phyloP scores from a whole-genome alignment of 2,329 filamentous ascomycete genomes.

The Fusarium domesticum region DNA sequence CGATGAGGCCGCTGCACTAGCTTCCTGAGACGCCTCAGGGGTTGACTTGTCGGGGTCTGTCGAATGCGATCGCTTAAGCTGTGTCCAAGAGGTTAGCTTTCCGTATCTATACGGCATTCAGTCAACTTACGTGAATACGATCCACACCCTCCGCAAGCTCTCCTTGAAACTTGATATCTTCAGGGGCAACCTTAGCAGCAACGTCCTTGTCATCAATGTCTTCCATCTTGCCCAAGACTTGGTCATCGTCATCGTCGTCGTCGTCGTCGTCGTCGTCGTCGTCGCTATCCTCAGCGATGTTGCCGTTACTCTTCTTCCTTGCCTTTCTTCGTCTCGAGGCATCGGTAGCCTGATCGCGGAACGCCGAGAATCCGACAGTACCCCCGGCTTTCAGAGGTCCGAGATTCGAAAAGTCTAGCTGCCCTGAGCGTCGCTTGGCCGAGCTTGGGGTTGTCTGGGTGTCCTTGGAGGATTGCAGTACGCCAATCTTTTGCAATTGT shows the following conservation, averaged over 20 bases:
- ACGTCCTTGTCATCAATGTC: conserved; percentile 62
- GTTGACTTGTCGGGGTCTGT: conserved; percentile 57
- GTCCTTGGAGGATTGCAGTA: conserved; percentile 67
- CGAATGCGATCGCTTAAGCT: conserved; percentile 81
- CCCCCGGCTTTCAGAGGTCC: conserved; percentile 82
- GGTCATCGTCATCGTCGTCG: conserved; percentile 58
- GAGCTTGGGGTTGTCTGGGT: conserved; percentile 58
- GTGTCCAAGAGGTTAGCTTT: conserved; percentile 17
- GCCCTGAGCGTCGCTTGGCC: conserved; percentile 75
- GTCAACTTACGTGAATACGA: conserved; percentile 67
- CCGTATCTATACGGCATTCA: neutral
- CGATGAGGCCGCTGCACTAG: conserved; percentile 45
- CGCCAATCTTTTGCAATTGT: conserved; percentile 95
- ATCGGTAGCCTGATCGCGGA: conserved; percentile 67
- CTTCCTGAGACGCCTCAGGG: conserved; percentile 35
- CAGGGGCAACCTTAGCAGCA: conserved; percentile 59
- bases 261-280: conserved; percentile 70
- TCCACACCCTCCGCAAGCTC: conserved; percentile 79
- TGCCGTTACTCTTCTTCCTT: conserved; percentile 62
- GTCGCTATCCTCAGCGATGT: conserved; percentile 70
- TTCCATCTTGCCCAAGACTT: conserved; percentile 62
- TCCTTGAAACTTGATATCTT: conserved; percentile 69
- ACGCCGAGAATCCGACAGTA: conserved; percentile 84
- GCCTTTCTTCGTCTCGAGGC: conserved; percentile 53
- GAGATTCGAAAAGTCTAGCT: conserved; percentile 80